Conservation (phyloP, 306 rosid genomes). For the Ziziphus jujuba region DNA sequence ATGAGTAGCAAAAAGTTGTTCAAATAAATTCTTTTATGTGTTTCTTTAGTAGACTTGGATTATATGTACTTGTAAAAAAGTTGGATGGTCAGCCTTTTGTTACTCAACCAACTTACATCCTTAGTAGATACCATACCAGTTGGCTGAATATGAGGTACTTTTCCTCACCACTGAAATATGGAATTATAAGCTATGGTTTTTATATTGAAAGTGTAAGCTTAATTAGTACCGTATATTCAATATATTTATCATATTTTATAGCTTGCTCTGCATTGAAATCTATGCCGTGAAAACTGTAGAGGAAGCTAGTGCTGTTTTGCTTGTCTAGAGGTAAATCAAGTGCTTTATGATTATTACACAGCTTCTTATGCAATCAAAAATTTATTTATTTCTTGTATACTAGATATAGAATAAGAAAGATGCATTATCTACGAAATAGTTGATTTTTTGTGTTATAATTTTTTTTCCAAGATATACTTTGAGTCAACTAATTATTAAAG, state of each 20-base stretch:
- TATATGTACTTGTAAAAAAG: no score
- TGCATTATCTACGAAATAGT: no score
- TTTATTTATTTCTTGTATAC: no score
- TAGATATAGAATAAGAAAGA: no score
- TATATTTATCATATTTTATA: neutral
- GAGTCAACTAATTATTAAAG: no score
- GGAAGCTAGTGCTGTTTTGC: slow-evolving; percentile 24
- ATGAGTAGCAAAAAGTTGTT: no score
- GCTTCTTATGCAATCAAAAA: no score
- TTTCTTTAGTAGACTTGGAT: no score
- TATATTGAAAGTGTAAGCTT: neutral
- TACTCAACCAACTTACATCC: slow-evolving; percentile 17
- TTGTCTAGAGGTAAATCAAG: slow-evolving; percentile 17
- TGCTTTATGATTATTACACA: no score
- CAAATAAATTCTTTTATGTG: neutral
- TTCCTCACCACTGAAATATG: neutral
- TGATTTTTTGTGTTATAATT: no score
- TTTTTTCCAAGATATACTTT: no score
- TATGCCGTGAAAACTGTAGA: slow-evolving; percentile 35
- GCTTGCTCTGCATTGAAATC: slow-evolving; percentile 35
- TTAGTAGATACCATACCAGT: slow-evolving; percentile 30
- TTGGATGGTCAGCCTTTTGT: neutral
- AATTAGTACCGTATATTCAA: neutral
- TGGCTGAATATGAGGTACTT: slow-evolving; percentile 31
- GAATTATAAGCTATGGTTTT: neutral